A percentile compares a stretch with the other conserved stretches of the same genome.
Evolutionary conservation across 768 basidiomycete species (phyloP).

Genomic region (Guyanaporus albipodus): DNA sequence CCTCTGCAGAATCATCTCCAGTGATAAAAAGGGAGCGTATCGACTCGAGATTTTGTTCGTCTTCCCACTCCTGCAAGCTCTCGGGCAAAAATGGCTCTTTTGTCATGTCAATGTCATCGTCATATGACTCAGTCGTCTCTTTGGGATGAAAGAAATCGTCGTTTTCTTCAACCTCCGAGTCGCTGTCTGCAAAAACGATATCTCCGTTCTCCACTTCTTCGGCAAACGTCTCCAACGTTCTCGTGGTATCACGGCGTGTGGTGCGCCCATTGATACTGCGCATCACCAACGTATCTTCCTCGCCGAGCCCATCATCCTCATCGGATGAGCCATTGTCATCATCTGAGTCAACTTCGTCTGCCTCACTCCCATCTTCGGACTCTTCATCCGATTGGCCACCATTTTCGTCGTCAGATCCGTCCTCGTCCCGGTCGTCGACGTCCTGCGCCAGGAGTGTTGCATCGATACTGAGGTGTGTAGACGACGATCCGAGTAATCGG

Average conservation of each 20-base stretch:
- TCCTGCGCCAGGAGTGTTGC: constrained; percentile 28
- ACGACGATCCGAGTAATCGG: constrained; percentile 78
- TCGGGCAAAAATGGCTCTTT: constrained; percentile 55
- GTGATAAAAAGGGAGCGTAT: constrained; percentile 91
- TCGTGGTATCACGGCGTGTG: constrained; percentile 38
- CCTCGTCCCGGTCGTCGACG: constrained; percentile 36
- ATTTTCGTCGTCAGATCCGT: constrained; percentile 24
- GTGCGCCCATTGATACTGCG: constrained; percentile 46
- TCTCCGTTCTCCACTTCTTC: constrained; percentile 37
- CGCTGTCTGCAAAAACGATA: constrained; percentile 72
- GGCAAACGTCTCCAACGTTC: constrained; percentile 37
- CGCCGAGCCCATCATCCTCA: neutral
- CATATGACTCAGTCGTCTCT: constrained; percentile 35
- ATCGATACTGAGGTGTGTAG: constrained; percentile 55
- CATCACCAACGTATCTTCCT: neutral
- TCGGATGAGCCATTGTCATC: neutral
- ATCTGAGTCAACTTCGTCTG: constrained; percentile 3
- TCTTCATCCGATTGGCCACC: constrained; percentile 11
- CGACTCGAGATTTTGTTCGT: constrained; percentile 80
- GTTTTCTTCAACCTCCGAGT: constrained; percentile 63
- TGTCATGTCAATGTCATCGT: constrained; percentile 61
- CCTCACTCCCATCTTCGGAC: neutral
- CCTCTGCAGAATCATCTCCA: constrained; percentile 41
- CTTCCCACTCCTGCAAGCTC: constrained; percentile 71
- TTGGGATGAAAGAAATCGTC: constrained; percentile 71